Evolutionary conservation across 495 filamentous ascomycete genomes (phyloP).

Genomic region (Endocarpon pusillum): DNA sequence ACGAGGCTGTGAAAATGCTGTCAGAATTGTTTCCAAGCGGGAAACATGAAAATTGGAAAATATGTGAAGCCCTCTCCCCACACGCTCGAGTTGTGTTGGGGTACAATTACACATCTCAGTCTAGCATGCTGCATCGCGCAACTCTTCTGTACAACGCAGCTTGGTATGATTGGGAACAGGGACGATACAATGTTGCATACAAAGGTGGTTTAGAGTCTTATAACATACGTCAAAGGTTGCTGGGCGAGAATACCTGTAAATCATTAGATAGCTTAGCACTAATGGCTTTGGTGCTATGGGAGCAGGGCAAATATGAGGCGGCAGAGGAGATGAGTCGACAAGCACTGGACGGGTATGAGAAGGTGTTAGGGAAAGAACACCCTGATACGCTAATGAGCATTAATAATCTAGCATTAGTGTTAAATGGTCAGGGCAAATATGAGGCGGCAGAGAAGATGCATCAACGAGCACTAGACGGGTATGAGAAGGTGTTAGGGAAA

Average conservation of each 20-base stretch:
- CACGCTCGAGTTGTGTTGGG: constrained; percentile 22
- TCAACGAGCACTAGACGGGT: constrained; percentile 7
- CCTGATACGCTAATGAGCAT: constrained; percentile 12
- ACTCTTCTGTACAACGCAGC: too few species aligned
- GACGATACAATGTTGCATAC: too few species aligned
- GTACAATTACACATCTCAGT: constrained; percentile 2
- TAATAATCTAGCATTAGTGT: constrained; percentile 8
- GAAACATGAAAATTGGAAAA: constrained; percentile 16
- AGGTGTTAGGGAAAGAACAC: constrained; percentile 14
- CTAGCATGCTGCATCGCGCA: too few species aligned
- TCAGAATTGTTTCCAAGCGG: constrained; percentile 18
- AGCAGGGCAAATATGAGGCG: constrained; percentile 6
- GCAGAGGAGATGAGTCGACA: constrained; percentile 8
- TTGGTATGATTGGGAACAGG: too few species aligned
- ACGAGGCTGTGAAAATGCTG: constrained; percentile 16
- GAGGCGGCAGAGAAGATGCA: constrained; percentile 16
- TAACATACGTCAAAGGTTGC: too few species aligned
- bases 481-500: constrained; percentile 14
- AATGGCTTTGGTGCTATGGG: constrained; percentile 8
- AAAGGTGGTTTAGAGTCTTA: constrained; percentile 6
- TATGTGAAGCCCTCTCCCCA: constrained; percentile 19
- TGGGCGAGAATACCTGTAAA: neutral
- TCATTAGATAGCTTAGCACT: constrained; percentile 6
- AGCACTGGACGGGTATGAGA: constrained; percentile 13
- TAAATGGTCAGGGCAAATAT: constrained; percentile 12